Evolutionary conservation across 345 rosid genomes (phyloP).

Genomic region (Moricandia moricandioides): DNA sequence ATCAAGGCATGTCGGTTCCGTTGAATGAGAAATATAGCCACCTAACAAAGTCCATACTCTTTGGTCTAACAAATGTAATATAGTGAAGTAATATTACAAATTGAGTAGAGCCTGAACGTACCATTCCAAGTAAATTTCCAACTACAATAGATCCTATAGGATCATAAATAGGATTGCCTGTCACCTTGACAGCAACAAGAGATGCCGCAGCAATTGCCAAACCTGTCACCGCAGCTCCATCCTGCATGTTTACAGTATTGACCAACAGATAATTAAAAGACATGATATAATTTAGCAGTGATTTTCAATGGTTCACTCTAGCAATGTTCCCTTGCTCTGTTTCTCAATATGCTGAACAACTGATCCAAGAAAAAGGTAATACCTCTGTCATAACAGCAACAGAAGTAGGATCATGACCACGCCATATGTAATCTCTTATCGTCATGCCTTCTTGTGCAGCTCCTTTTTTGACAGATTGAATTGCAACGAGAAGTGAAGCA

Average conservation of each 20-base stretch:
- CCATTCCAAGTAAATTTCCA: constrained; percentile 96
- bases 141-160: constrained; percentile 90
- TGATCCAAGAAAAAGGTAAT: neutral
- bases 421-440: constrained; percentile 87
- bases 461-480: constrained; percentile 92
- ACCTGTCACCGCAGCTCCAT: constrained; percentile 97
- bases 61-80: constrained; percentile 1
- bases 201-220: constrained; percentile 91
- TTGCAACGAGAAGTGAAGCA: constrained; percentile 92
- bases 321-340: neutral
- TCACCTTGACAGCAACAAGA: constrained; percentile 72
- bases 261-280: neutral
- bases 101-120: constrained; percentile 29
- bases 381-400: constrained; percentile 99
- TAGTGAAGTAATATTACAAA: neutral
- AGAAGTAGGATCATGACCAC: constrained; percentile 98
- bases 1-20: constrained; percentile 96
- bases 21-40: constrained; percentile 96
- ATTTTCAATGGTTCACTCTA: neutral
- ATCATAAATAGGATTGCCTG: constrained; percentile 93
- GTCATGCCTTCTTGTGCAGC: constrained; percentile 97
- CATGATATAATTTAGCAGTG: neutral
- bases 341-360: neutral
- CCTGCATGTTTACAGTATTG: constrained; percentile 46
- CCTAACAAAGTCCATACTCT: constrained; percentile 43